Percentiles rank a stretch among this genome's conserved stretches.
These are phyloP conservation scores for Vigna unguiculata DNA, from an alignment of 306 rosid genomes.

Conservation along the genomic window DNA sequence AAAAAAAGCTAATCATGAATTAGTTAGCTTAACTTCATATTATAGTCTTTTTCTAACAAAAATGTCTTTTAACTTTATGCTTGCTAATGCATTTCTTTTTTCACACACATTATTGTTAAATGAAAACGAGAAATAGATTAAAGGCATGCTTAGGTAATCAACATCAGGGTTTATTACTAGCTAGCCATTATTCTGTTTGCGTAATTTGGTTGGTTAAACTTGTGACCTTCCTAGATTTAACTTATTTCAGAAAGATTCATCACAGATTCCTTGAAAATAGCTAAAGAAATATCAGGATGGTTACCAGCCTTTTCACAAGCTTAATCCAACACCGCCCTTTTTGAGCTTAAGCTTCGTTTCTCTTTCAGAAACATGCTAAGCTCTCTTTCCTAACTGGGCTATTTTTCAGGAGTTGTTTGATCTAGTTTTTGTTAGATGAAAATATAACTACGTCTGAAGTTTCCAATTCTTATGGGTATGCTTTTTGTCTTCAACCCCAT, in stretches of 20 bases:
- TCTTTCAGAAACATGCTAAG: neutral
- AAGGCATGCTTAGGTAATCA: neutral
- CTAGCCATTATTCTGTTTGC: neutral
- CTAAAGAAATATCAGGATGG: neutral
- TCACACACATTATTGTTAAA: slow-evolving; percentile 4
- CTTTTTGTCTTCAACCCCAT: slow-evolving; percentile 19
- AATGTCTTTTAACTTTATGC: neutral
- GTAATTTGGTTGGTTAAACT: neutral
- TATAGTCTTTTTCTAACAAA: neutral
- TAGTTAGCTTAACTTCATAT: neutral
- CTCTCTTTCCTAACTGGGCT: neutral
- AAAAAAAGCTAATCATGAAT: slow-evolving; percentile 2
- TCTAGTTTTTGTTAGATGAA: slow-evolving; percentile 21
- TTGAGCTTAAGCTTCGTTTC: neutral
- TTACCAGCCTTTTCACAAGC: neutral
- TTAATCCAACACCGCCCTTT: neutral
- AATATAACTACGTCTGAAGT: slow-evolving; percentile 36
- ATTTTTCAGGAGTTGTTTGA: neutral
- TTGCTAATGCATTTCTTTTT: neutral
- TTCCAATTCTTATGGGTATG: slow-evolving; percentile 25
- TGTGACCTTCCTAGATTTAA: neutral
- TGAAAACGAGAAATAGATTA: neutral
- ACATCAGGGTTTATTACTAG: neutral
- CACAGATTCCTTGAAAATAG: neutral
- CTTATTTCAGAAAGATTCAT: neutral